Conservation (phyloP, 345 rosid genomes). For the Draba incana region DNA sequence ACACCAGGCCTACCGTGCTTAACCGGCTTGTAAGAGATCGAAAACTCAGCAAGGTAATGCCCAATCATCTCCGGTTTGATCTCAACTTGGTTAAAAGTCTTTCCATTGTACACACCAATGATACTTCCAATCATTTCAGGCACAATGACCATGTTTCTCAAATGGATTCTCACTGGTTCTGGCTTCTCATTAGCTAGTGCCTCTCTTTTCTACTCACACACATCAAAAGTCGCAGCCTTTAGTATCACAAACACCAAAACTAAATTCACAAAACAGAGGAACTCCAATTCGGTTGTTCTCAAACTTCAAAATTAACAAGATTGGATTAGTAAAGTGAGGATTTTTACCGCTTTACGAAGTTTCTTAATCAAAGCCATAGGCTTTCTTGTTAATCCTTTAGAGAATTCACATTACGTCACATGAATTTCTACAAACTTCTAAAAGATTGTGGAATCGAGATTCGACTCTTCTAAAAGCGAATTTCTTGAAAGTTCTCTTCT, state of each 20-base stretch:
- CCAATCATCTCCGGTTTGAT: slow-evolving; percentile 32
- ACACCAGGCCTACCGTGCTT: slow-evolving; percentile 78
- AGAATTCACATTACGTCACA: slow-evolving; percentile 34
- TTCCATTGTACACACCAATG: slow-evolving; percentile 35
- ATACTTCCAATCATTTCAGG: slow-evolving; percentile 49
- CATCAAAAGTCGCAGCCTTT: background rate
- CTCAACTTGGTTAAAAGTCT: slow-evolving; percentile 31
- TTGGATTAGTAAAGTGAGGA: no score
- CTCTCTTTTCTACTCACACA: slow-evolving; percentile 52
- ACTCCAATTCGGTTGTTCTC: no score
- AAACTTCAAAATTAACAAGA: no score
- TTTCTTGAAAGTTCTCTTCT: slow-evolving; percentile 84
- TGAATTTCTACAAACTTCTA: background rate
- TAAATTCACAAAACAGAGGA: no score
- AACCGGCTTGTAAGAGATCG: slow-evolving; percentile 63
- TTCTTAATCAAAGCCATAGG: slow-evolving; percentile 74
- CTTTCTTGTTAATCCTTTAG: slow-evolving; percentile 67
- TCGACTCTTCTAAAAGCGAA: slow-evolving; percentile 76
- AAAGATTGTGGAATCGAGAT: slow-evolving; percentile 43
- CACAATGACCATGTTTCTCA: slow-evolving; percentile 70
- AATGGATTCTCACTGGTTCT: slow-evolving; percentile 68
- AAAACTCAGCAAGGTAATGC: slow-evolving; percentile 50
- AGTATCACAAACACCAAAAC: no score
- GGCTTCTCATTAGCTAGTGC: slow-evolving; percentile 76
- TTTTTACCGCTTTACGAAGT: slow-evolving; percentile 54